Percentiles rank a stretch among this genome's conserved stretches.
These are phyloP conservation scores for Penicillium capsulatum DNA, from an alignment of 2,329 filamentous ascomycete species.

Conservation along the genomic window DNA sequence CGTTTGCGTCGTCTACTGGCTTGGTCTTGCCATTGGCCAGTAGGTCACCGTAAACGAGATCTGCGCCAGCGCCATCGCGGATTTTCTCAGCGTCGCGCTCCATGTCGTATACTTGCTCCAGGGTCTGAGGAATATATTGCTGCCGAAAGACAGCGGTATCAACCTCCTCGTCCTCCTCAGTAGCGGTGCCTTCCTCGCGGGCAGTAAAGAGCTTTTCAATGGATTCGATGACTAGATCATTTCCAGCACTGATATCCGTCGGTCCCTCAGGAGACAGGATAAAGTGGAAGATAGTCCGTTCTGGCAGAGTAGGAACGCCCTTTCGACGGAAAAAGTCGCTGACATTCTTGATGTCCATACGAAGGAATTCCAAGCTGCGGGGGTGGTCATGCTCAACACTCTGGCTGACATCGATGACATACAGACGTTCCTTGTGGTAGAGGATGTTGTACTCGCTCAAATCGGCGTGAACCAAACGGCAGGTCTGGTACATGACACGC, in stretches of 20 bases:
- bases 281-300: constrained; percentile 79
- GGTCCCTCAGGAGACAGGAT: constrained; percentile 61
- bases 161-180: constrained; percentile 54
- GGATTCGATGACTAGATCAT: constrained; percentile 55
- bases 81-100: constrained; percentile 83
- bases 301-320: constrained; percentile 73
- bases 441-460: constrained; percentile 97
- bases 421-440: constrained; percentile 76
- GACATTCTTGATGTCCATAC: constrained; percentile 98
- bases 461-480: constrained; percentile 89
- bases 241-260: constrained; percentile 28
- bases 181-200: constrained; percentile 49
- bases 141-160: constrained; percentile 92
- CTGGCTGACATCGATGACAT: constrained; percentile 96
- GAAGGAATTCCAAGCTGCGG: constrained; percentile 82
- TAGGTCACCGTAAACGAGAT: constrained; percentile 81
- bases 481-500: constrained; percentile 88
- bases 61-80: constrained; percentile 65
- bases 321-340: constrained; percentile 87
- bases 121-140: constrained; percentile 92
- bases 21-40: constrained; percentile 60
- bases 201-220: constrained; percentile 65
- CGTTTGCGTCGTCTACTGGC: constrained; percentile 36
- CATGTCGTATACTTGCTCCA: constrained; percentile 94
- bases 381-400: constrained; percentile 97